phyloP scores from a whole-genome alignment of 2,329 filamentous ascomycete genomes.

The Monilinia vaccinii-corymbosi region DNA sequence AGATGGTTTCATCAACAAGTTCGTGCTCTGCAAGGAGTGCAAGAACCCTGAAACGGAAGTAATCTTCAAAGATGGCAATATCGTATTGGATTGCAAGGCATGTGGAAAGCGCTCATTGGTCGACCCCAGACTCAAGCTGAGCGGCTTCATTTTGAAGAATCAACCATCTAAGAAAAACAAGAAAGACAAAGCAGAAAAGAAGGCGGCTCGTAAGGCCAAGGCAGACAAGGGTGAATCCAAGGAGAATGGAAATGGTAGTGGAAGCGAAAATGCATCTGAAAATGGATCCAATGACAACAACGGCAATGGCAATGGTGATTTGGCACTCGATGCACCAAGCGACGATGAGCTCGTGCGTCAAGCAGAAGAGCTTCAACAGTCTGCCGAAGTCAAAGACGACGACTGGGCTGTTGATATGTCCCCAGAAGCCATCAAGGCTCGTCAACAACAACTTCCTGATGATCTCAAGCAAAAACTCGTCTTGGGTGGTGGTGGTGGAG shows the following conservation, averaged over 20 bases:
- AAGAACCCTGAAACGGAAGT: constrained; percentile 99
- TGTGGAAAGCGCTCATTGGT: constrained; percentile 90
- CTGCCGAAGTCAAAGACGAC: constrained; percentile 65
- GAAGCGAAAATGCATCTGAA: constrained; percentile 58
- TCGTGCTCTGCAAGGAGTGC: constrained; percentile 99
- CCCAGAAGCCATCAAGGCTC: constrained; percentile 87
- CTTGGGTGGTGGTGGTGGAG: constrained; percentile 66
- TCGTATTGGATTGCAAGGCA: constrained; percentile 95
- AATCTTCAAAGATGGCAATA: constrained; percentile 85
- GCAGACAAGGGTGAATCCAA: constrained; percentile 37
- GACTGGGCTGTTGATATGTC: constrained; percentile 97
- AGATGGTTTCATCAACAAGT: constrained; percentile 96
- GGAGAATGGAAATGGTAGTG: constrained; percentile 46
- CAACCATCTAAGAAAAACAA: constrained; percentile 91
- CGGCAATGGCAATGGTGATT: constrained; percentile 36
- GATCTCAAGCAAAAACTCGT: constrained; percentile 91
- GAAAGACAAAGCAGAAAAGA: constrained; percentile 90
- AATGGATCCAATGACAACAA: constrained; percentile 38
- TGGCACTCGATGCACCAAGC: constrained; percentile 61
- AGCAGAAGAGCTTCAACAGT: constrained; percentile 62
- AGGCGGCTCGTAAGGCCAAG: constrained; percentile 74
- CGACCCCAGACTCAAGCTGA: constrained; percentile 89
- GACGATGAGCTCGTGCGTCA: constrained; percentile 86
- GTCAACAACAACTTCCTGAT: constrained; percentile 83
- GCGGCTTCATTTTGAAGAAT: constrained; percentile 95